Evolutionary conservation across 108 stramenopile genomes (phyloP).

Genomic region (Bacterosira constricta): DNA sequence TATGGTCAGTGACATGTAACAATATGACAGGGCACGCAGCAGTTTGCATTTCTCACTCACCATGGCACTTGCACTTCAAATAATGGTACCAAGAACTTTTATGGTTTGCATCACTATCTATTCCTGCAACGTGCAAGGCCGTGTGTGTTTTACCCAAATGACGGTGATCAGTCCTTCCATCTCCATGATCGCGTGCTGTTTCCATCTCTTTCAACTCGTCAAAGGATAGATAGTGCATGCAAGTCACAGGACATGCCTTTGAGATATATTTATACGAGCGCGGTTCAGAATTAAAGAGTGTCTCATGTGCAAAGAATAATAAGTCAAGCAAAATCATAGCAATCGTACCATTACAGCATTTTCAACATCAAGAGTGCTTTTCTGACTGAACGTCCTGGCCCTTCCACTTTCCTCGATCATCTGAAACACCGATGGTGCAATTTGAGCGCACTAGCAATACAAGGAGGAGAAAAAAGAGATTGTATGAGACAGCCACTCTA

Average conservation of each 20-base stretch:
- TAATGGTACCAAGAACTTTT: constrained; percentile 76
- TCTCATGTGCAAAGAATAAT: no score
- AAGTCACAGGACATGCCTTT: constrained; percentile 72
- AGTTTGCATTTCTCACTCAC: no score
- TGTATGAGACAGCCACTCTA: no score
- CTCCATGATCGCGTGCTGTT: constrained; percentile 61
- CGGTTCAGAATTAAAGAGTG: no score
- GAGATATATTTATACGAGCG: background rate
- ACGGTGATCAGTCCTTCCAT: constrained; percentile 58
- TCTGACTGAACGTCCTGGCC: constrained; percentile 74
- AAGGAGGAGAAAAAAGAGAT: background rate
- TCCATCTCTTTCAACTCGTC: constrained; percentile 78
- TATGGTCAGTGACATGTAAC: no score
- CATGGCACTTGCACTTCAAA: constrained; percentile 66
- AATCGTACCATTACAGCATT: constrained; percentile 54
- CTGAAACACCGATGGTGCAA: constrained; percentile 68
- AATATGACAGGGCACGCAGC: no score
- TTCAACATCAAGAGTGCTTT: constrained; percentile 58
- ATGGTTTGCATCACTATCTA: constrained; percentile 75
- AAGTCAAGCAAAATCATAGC: no score
- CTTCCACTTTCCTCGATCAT: constrained; percentile 80
- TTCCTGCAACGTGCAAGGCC: constrained; percentile 71
- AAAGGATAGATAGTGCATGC: constrained; percentile 79
- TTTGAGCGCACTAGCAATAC: constrained; percentile 51
- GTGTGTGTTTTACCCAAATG: constrained; percentile 56